phyloP scores from a whole-genome alignment of 2,329 filamentous ascomycete genomes.

The Diplodia scrobiculata region DNA sequence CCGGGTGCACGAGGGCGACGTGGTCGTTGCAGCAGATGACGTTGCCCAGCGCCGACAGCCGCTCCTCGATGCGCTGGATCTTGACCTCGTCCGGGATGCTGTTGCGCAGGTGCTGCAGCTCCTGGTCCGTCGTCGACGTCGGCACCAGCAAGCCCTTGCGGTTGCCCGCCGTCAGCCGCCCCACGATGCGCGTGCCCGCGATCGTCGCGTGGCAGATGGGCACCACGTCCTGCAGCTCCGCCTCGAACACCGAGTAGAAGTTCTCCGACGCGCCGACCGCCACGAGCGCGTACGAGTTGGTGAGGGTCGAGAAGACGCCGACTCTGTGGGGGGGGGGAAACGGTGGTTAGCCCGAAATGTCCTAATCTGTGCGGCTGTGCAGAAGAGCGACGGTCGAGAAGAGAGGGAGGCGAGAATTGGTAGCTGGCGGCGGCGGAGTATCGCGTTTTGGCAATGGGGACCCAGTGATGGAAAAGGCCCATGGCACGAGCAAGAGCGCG shows the following conservation, averaged over 20 bases:
- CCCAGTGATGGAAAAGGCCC: neutral
- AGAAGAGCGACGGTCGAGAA: neutral
- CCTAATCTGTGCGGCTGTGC: neutral
- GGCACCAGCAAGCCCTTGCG: conserved; percentile 95
- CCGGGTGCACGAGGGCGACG: conserved; percentile 92
- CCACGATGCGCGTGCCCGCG: conserved; percentile 93
- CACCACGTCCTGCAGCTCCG: conserved; percentile 94
- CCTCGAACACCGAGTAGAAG: conserved; percentile 99
- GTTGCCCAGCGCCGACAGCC: conserved; percentile 91
- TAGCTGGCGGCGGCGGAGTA: neutral
- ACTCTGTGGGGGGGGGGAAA: no score
- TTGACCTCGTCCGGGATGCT: conserved; percentile 87
- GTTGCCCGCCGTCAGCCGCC: conserved; percentile 93
- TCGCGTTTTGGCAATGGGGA: neutral
- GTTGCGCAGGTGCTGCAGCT: conserved; percentile 95
- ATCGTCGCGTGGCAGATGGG: conserved; percentile 97
- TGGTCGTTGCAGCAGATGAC: conserved; percentile 97
- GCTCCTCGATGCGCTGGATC: conserved; percentile 97
- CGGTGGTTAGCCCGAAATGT: neutral
- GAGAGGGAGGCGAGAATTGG: neutral
- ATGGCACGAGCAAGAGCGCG: neutral
- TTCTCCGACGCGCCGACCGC: conserved; percentile 95
- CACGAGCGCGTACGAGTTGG: conserved; percentile 94
- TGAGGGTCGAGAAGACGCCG: conserved; percentile 94
- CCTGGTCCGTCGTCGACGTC: conserved; percentile 94